Conservation (phyloP, 1,284 basidiomycete genomes). For the Fomitopsis betulina region DNA sequence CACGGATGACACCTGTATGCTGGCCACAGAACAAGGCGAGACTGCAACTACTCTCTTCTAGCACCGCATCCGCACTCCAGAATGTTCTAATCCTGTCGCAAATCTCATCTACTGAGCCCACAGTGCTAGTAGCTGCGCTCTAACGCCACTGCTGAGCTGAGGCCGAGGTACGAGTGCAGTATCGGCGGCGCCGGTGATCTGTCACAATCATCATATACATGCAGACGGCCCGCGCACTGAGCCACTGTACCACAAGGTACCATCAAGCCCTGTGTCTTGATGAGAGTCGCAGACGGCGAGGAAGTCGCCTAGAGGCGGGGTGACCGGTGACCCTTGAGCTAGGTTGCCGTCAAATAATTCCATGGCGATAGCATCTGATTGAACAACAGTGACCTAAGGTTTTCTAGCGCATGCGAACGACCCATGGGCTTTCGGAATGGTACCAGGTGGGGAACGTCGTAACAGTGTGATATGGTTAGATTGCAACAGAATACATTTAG, state of each 20-base stretch:
- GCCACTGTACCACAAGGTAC: background rate
- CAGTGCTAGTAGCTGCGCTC: constrained; percentile 1
- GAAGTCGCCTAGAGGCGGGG: no score
- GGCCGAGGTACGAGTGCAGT: background rate
- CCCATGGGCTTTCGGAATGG: no score
- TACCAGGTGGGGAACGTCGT: no score
- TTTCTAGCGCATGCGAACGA: no score
- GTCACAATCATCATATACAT: background rate
- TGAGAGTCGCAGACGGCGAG: background rate
- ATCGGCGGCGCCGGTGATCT: background rate
- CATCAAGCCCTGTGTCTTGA: background rate
- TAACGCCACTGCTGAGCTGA: constrained; percentile 6
- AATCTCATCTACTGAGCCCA: background rate
- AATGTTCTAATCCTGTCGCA: background rate
- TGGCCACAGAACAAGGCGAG: background rate
- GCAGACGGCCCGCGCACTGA: background rate
- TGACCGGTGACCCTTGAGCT: no score
- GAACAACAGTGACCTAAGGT: no score
- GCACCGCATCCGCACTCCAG: background rate
- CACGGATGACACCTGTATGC: background rate
- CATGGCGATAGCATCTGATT: no score
- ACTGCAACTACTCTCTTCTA: background rate
- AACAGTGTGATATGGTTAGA: no score
- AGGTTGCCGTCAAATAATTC: no score
- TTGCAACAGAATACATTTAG: no score